These are phyloP conservation scores for Boechera retrofracta DNA, from an alignment of 345 rosid genomes.

Conservation along the genomic window DNA sequence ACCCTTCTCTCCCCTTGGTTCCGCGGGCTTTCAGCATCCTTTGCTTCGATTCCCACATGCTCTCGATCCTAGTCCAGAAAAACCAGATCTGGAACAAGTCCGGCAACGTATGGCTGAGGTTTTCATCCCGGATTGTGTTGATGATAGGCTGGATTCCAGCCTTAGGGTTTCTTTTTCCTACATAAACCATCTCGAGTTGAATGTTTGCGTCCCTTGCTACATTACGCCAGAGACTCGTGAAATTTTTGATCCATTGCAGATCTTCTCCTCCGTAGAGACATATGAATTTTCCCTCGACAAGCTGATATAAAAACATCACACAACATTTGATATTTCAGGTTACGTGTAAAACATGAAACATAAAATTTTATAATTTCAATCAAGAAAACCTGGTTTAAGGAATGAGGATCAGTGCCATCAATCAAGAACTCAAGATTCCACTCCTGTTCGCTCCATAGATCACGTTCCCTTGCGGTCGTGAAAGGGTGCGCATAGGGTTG, in stretches of 20 bases:
- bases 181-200: constrained; percentile 63
- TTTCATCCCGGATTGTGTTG: constrained; percentile 42
- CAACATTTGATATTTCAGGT: background rate
- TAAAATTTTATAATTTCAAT: background rate
- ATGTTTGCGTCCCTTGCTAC: constrained; percentile 53
- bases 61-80: constrained; percentile 88
- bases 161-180: constrained; percentile 69
- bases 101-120: constrained; percentile 51
- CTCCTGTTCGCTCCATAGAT: constrained; percentile 65
- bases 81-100: constrained; percentile 60
- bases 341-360: constrained; percentile 6
- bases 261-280: constrained; percentile 87
- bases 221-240: constrained; percentile 44
- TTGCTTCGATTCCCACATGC: constrained; percentile 82
- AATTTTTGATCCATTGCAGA: constrained; percentile 67
- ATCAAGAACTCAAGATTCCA: constrained; percentile 69
- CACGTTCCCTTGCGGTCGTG: constrained; percentile 60
- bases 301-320: constrained; percentile 40
- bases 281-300: constrained; percentile 53
- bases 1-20: constrained; percentile 37
- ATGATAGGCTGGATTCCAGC: constrained; percentile 54
- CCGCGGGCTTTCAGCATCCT: constrained; percentile 39
- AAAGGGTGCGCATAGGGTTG: constrained; percentile 75
- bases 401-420: constrained; percentile 53
- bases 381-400: constrained; percentile 55